Evolutionary conservation across 495 filamentous ascomycete genomes (phyloP).

Genomic region (Tuber magnatum): DNA sequence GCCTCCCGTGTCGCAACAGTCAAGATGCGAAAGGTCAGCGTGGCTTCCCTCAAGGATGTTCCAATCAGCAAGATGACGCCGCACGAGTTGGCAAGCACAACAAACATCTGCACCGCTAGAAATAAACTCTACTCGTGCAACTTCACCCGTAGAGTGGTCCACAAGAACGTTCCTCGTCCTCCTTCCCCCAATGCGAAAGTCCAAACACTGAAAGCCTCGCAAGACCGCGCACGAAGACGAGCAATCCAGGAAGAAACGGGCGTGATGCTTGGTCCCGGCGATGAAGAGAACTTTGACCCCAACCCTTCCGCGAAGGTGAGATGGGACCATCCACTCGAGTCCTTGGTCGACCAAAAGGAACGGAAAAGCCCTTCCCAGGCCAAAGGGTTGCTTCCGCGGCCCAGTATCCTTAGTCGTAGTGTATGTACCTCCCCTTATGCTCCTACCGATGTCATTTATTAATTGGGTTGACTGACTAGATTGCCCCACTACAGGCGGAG

Average conservation of each 20-base stretch:
- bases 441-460: not conserved
- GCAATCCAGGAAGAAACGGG: not conserved
- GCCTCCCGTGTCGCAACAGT: not conserved
- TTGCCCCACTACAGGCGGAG: not conserved
- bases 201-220: slow-evolving; percentile 1
- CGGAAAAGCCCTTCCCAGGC: not conserved
- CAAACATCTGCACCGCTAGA: not conserved
- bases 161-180: not conserved
- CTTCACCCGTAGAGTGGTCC: not conserved
- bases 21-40: not conserved
- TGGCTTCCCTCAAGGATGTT: not conserved
- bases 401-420: not conserved
- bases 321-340: not conserved
- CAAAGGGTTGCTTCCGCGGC: not conserved
- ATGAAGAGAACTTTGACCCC: slow-evolving; percentile 2
- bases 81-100: not conserved
- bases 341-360: not conserved
- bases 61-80: not conserved
- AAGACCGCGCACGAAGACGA: not conserved
- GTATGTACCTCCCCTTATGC: not conserved
- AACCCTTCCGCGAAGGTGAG: not conserved
- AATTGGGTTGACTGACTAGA: slow-evolving; percentile 1
- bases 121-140: slow-evolving; percentile 1
- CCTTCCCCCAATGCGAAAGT: not conserved
- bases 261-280: not conserved